Evolutionary conservation across 768 basidiomycete species (phyloP).

Genomic region (Psilocybe subaeruginosa): DNA sequence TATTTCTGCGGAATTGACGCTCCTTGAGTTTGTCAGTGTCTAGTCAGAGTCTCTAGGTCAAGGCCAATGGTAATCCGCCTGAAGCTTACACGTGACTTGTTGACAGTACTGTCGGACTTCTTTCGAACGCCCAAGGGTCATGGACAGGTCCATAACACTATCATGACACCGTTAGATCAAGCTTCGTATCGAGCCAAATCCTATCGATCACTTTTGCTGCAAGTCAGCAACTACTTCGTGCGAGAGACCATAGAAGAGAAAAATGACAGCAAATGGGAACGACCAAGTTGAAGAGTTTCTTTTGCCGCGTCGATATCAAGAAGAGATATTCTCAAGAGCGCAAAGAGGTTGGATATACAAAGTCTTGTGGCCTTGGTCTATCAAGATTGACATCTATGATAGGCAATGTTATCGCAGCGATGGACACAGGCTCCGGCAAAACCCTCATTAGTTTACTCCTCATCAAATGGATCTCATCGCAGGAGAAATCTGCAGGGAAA

Average conservation of each 20-base stretch:
- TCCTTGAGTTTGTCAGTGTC: too few species aligned
- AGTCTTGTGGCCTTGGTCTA: not conserved
- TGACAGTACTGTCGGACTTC: not conserved
- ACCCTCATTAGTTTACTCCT: conserved; percentile 76
- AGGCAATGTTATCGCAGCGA: conserved; percentile 73
- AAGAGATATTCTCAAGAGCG: conserved; percentile 69
- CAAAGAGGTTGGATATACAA: conserved; percentile 38
- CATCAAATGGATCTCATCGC: conserved; percentile 73
- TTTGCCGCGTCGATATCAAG: conserved; percentile 62
- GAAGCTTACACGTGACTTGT: too few species aligned
- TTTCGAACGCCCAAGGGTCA: not conserved
- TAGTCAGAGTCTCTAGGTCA: too few species aligned
- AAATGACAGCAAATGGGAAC: not conserved
- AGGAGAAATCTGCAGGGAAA: conserved; percentile 53
- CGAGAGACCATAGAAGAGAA: not conserved
- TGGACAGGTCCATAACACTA: not conserved
- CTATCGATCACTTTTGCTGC: not conserved
- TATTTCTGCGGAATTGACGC: conserved; percentile 3
- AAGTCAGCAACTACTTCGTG: too few species aligned
- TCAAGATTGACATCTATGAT: conserved; percentile 27
- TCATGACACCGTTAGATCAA: not conserved
- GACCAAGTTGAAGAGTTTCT: not conserved
- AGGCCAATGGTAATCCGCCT: too few species aligned
- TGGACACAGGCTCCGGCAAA: conserved; percentile 80
- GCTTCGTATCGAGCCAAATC: not conserved